Percentiles rank a stretch among this genome's conserved stretches.
These are phyloP conservation scores for Epipyxis sp. DNA, from an alignment of 108 stramenopile species.

Conservation along the genomic window DNA sequence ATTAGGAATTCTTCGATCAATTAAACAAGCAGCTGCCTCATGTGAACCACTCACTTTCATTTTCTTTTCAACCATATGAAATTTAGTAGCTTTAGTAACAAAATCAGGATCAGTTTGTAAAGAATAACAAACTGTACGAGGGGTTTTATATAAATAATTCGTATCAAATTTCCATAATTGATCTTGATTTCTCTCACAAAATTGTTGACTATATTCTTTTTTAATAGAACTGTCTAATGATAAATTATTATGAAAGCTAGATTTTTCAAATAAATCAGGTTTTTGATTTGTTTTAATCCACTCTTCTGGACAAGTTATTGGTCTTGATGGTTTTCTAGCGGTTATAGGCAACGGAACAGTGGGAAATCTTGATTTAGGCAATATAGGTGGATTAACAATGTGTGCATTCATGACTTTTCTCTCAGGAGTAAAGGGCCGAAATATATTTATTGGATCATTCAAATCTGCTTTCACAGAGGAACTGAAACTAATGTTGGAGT, in stretches of 20 bases:
- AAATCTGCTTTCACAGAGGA: too few relatives aligned
- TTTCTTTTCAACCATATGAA: not conserved
- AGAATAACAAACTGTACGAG: not conserved
- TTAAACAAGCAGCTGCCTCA: not conserved
- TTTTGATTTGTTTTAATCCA: not conserved
- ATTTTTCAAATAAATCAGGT: conserved; percentile 4
- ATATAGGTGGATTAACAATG: not conserved
- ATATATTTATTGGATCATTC: conserved; percentile 3
- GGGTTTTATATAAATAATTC: conserved; percentile 14
- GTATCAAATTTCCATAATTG: conserved; percentile 19
- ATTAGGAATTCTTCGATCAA: not conserved
- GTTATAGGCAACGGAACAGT: conserved; percentile 16
- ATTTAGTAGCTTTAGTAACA: not conserved
- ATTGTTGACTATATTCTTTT: conserved; percentile 15
- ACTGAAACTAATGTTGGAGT: too few relatives aligned
- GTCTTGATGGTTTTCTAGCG: conserved; percentile 6
- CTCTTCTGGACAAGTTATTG: not conserved
- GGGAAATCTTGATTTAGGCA: conserved; percentile 12
- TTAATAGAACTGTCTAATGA: not conserved
- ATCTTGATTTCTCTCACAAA: not conserved
- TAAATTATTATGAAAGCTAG: not conserved
- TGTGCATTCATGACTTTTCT: not conserved
- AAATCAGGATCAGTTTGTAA: not conserved
- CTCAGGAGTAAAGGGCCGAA: conserved; percentile 17
- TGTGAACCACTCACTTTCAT: conserved; percentile 15